phyloP scores from a whole-genome alignment of 78 protist genomes.

The Isochrysis galbana region DNA sequence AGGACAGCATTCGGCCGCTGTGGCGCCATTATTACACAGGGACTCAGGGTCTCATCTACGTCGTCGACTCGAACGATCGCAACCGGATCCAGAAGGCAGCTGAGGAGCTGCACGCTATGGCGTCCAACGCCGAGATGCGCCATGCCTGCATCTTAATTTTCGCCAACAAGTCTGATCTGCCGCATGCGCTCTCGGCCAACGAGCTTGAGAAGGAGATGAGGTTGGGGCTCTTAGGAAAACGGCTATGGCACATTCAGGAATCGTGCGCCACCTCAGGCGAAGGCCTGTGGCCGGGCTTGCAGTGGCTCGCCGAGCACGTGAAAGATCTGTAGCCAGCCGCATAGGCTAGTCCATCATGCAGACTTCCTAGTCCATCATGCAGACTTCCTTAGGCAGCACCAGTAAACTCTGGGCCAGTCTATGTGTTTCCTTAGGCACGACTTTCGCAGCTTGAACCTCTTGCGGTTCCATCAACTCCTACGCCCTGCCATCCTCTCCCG shows the following conservation, averaged over 20 bases:
- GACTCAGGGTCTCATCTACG: slow-evolving; percentile 91
- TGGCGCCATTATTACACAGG: slow-evolving; percentile 90
- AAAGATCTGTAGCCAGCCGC: no score
- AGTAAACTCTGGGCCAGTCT: no score
- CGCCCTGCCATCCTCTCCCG: no score
- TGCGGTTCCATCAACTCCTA: no score
- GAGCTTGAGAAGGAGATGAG: not conserved
- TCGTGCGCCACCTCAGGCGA: slow-evolving; percentile 8
- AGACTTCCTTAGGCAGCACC: no score
- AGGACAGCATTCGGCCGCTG: slow-evolving; percentile 90
- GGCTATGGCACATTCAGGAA: not conserved
- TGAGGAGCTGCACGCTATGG: slow-evolving; percentile 4
- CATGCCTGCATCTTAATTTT: not conserved
- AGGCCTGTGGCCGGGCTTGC: not conserved
- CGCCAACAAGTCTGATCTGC: not conserved
- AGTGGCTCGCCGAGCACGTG: not conserved
- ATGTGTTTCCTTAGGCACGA: no score
- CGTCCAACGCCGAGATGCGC: not conserved
- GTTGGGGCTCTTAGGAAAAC: not conserved
- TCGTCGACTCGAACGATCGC: slow-evolving; percentile 92
- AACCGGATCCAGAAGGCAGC: slow-evolving; percentile 66
- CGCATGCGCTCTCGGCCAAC: not conserved
- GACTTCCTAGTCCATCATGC: no score
- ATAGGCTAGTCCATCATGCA: no score
- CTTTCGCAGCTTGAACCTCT: no score